Evolutionary conservation across 306 rosid genomes (phyloP), one percentile per base, ranked within the genome.

Genomic region (Cicer bijugum): DNA sequence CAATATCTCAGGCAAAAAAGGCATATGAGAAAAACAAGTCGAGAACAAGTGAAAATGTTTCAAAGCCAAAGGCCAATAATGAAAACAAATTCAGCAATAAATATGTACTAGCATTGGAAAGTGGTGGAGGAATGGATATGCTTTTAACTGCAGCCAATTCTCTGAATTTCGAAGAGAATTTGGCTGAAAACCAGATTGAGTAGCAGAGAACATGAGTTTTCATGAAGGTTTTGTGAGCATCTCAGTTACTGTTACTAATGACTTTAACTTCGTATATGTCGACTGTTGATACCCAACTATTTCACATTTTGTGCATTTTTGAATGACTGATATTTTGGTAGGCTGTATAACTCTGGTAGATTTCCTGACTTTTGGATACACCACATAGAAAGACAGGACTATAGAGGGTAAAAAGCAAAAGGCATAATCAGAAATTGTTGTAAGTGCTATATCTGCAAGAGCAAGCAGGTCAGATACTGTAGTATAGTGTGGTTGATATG

Each of bases 101-200:
- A 70, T 84, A 64, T 12, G 89, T 69, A 17, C 72, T 59, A 71
- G 91, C 78, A 64, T 76, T 71, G 1, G 92, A 87, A 47, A 83
- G 79, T 59, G 83, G 78, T 67, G 92, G 84, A 53, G 98, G 96
- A 76, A 87, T 94, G 97, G 97, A 89, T 74, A 85, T 89, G 92
- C 96, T 90, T 77, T 76, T 90, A 75, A 81, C 84, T 71, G 98
- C 97, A 46, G 97, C 94, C 67, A 82, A 85, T 74, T 88, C 91
- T 69, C 81, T 91, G 53, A 86, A 85, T 74, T 79, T 75, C 12
- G 91, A 88, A 76, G 91, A 90, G 81, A 68, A 83, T 37, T 62
- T 85, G 68, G 86, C 84, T 56, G 75, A 77, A 39, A 66, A 45
- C 76, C 68, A 65, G 80, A 62, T 69, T 38, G 78, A 72, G 48